Percentiles rank a stretch among this genome's conserved stretches.
phyloP scores from a whole-genome alignment of 371 early-diverging fungal genomes.

The Dinochytrium kinnereticum region DNA sequence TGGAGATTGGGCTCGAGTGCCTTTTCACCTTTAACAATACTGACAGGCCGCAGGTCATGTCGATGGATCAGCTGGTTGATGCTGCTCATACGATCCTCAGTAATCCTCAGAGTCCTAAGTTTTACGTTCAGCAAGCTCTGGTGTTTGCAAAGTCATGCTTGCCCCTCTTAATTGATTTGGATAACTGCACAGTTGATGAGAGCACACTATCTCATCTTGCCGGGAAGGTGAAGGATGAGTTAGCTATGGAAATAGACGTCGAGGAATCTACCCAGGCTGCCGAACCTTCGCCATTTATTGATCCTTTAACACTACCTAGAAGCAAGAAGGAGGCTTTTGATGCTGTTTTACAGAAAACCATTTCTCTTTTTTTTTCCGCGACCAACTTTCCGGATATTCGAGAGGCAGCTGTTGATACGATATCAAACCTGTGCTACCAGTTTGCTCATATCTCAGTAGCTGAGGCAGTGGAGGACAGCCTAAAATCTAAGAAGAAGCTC shows the following conservation, averaged over 20 bases:
- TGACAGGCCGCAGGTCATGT: conserved; percentile 28
- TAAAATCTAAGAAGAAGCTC: conserved; percentile 59
- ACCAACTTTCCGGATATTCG: conserved; percentile 65
- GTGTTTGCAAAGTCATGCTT: conserved; percentile 72
- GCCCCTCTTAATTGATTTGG: conserved; percentile 73
- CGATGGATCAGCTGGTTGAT: conserved; percentile 60
- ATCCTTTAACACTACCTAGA: conserved; percentile 31
- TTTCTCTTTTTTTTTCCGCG: conserved; percentile 72
- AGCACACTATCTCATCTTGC: conserved; percentile 36
- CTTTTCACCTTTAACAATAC: conserved; percentile 40
- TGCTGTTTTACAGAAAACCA: conserved; percentile 63
- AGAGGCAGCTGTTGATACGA: conserved; percentile 70
- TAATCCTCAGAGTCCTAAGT: conserved; percentile 21
- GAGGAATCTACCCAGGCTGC: not conserved
- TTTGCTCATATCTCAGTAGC: conserved; percentile 62
- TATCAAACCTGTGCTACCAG: conserved; percentile 72
- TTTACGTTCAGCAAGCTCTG: conserved; percentile 70
- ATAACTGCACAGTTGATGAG: conserved; percentile 40
- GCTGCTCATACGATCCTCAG: conserved; percentile 49
- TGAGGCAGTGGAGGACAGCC: conserved; percentile 58
- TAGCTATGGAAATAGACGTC: conserved; percentile 24
- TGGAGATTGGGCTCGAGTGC: conserved; percentile 70
- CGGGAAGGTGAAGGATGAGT: conserved; percentile 38
- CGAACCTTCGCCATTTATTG: conserved; percentile 39
- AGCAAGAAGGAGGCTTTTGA: conserved; percentile 67